phyloP scores from a whole-genome alignment of 345 rosid genomes.

The Excoecaria cochinchinensis region DNA sequence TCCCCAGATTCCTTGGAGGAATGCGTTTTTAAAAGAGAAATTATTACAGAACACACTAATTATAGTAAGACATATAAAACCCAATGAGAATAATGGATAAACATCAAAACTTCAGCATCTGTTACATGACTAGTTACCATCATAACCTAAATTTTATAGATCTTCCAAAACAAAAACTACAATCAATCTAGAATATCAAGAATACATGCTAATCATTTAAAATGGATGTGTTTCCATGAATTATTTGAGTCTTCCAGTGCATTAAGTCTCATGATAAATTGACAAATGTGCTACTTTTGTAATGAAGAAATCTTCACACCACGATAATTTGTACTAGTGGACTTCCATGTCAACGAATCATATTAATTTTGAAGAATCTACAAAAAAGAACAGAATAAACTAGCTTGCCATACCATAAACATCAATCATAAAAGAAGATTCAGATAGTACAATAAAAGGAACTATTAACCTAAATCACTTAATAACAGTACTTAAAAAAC shows the following conservation, averaged over 20 bases:
- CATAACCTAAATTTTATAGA: background rate
- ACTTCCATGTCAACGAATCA: background rate
- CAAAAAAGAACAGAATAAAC: background rate
- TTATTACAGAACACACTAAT: background rate
- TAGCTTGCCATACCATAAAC: conserved; percentile 6
- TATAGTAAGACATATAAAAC: background rate
- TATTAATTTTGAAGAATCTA: background rate
- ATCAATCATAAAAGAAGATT: background rate
- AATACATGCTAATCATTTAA: background rate
- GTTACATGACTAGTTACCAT: background rate
- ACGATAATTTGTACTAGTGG: background rate
- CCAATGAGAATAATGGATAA: background rate
- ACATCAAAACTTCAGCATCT: background rate
- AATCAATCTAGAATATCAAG: background rate
- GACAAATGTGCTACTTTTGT: background rate
- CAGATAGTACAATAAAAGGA: background rate
- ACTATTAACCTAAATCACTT: too few species aligned
- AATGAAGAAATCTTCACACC: background rate
- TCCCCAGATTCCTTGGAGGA: background rate
- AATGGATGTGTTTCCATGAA: conserved; percentile 11
- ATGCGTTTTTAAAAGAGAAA: background rate
- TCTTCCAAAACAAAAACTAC: background rate
- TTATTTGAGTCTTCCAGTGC: background rate
- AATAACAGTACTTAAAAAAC: background rate
- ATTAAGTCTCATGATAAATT: background rate